Evolutionary conservation across 192 early-diverging fungal genomes (phyloP), one percentile per base, ranked within the genome.

Genomic region (Chytriomyces sp.): DNA sequence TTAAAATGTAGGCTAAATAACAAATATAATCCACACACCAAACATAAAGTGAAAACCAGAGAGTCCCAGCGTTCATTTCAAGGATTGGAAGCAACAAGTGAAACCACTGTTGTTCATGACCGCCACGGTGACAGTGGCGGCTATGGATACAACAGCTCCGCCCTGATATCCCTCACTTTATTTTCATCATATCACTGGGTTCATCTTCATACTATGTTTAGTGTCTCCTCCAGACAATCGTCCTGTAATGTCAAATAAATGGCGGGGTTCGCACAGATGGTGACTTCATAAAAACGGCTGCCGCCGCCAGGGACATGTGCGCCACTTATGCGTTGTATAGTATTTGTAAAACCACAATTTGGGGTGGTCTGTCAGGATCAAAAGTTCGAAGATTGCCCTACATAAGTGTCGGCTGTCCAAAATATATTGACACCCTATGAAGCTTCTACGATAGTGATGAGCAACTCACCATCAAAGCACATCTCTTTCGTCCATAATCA

Each of bases 401-500:
- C 68, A 70, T 58, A 2, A 57, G 68, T 14, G 36, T 70, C 59
- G 14, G 59, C 68, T 70, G 32, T 4, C 30, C 30, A 31, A 40
- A 3, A 12, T 25, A 12, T 12, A n/a, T n/a, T n/a, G n/a, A n/a
- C n/a, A 1, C 19, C 31, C 12, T 37, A 3, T 17, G 28, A 37
- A 36, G 7, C 10, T 38, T 3, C 0, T 26, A n/a, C 19, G 12
- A 65, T 17, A 52, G 19, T 6, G 38, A 19, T 28, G 38, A 5
- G 17, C 17, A 56, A 34, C 36, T 14, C 14, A 70, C 68, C 68
- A 59, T 70, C 68, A 59, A 70, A 59, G 14, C 68, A 54, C 54
- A 70, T 57, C 22, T 28, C 68, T n/a, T 36, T 6, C 68, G 54
- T 10, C 68, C 68, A 59, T 52, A 70, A 26, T 70, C 68, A 5